Evolutionary conservation across 495 filamentous ascomycete species (phyloP), one percentile per base, ranked within the genome.

Genomic region (Talaromyces adpressus): DNA sequence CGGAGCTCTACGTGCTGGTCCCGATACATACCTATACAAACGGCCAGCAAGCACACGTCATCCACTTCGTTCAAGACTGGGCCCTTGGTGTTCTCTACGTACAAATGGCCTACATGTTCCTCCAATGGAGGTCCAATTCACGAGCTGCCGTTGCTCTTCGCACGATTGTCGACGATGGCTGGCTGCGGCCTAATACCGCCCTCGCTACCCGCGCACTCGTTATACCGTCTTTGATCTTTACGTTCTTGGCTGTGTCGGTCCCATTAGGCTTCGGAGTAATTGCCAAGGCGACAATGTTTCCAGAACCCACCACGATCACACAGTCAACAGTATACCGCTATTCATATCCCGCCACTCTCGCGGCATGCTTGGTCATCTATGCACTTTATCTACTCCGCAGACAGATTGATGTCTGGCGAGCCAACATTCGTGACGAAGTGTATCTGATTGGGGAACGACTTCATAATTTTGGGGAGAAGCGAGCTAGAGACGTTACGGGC

Each of bases 371-470:
- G 12, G 67, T 74, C 20, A 65, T 72, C 7, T 78, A 73, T 63
- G 65, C 77, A 2, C 66, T 71, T 14, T 80, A 81, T 66, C 68
- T 80, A 32, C 69, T 78, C 2, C 72, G 75, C 56, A 78, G 80
- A 61, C 75, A 87, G 47, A 74, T 93, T 45, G 84, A 85, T 25
- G 78, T 82, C 49, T 98, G 94, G 94, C 85, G 89, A 70, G 82
- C 85, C 69, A 85, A 85, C 66, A 92, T 99, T 57, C 78, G 89
- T 34, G 94, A 99, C 70, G 94, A 99, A 74, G 93, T 96, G 7
- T 99, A 98, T 69, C 77, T 98, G 65, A 94, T 97, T 69, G 94
- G 94, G 2, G 92, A 98, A 77, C 79, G 92, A 34, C 76, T 99
- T 65, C 93, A 97, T 71, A 97, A 97, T 71, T 94, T 94, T 75